These are phyloP conservation scores for Echium plantagineum DNA, from an alignment of 257 asterid genomes.

Conservation along the genomic window DNA sequence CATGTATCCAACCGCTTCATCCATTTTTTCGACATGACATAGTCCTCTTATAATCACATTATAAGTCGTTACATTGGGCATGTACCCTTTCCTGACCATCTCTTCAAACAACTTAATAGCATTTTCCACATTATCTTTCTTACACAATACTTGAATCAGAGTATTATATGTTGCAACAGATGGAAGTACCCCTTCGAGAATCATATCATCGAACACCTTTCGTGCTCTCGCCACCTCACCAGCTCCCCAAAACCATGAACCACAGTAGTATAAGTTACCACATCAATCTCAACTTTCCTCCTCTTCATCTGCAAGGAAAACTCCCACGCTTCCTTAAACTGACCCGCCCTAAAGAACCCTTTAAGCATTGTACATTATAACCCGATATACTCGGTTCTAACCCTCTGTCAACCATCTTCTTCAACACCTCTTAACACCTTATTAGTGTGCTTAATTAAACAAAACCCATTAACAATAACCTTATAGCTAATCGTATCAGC, in stretches of 20 bases:
- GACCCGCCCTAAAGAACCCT: slow-evolving; percentile 70
- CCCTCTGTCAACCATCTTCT: slow-evolving; percentile 77
- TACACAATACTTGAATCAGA: slow-evolving; percentile 74
- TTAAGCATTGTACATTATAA: slow-evolving; percentile 65
- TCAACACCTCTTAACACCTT: slow-evolving; percentile 63
- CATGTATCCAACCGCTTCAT: slow-evolving; percentile 51
- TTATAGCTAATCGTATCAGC: slow-evolving; percentile 66
- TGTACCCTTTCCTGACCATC: slow-evolving; percentile 69
- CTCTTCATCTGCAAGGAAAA: slow-evolving; percentile 86
- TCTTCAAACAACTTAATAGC: slow-evolving; percentile 55
- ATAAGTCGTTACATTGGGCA: slow-evolving; percentile 68
- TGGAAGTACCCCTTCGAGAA: slow-evolving; percentile 80
- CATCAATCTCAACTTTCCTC: slow-evolving; percentile 67
- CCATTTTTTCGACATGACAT: slow-evolving; percentile 65
- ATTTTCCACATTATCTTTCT: slow-evolving; percentile 71
- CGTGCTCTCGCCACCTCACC: slow-evolving; percentile 70
- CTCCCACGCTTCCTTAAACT: slow-evolving; percentile 62
- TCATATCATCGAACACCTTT: slow-evolving; percentile 64
- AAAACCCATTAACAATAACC: slow-evolving; percentile 64
- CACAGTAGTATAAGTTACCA: slow-evolving; percentile 74
- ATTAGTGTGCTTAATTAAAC: slow-evolving; percentile 59
- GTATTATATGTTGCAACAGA: slow-evolving; percentile 83
- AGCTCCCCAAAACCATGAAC: slow-evolving; percentile 76
- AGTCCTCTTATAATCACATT: slow-evolving; percentile 63
- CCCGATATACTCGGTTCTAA: slow-evolving; percentile 52